A percentile compares a stretch with the other conserved stretches of the same genome.
These are phyloP conservation scores for Parastagonospora nodorum DNA, from an alignment of 2,329 filamentous ascomycete species.

Conservation along the genomic window DNA sequence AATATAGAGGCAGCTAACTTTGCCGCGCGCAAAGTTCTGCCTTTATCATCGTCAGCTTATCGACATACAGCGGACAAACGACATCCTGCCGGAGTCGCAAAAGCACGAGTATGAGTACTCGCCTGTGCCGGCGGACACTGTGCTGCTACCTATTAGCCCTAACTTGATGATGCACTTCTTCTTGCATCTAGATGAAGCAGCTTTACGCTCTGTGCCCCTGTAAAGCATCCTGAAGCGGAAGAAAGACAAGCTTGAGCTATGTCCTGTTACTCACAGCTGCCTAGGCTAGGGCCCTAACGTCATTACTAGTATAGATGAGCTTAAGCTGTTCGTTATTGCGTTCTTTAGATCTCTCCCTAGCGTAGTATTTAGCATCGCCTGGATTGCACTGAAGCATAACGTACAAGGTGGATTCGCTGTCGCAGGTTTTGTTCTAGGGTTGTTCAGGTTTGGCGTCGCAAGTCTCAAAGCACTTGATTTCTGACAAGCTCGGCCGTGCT, in stretches of 20 bases:
- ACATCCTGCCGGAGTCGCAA: neutral
- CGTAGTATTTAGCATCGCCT: neutral
- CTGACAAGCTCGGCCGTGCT: too few relatives aligned
- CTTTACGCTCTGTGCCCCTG: neutral
- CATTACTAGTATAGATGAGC: neutral
- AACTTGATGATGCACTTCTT: neutral
- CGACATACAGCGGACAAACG: neutral
- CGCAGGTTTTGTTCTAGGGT: neutral
- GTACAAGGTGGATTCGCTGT: neutral
- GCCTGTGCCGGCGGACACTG: neutral
- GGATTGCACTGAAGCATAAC: neutral
- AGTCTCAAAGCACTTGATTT: too few relatives aligned
- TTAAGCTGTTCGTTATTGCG: neutral
- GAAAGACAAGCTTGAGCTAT: neutral
- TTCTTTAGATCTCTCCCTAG: neutral
- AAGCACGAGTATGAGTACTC: neutral
- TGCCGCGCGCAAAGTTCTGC: too few relatives aligned
- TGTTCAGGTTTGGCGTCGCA: too few relatives aligned
- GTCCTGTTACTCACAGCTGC: neutral
- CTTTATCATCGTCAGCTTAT: neutral
- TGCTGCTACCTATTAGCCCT: neutral
- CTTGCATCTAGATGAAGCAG: neutral
- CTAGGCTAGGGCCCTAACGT: neutral
- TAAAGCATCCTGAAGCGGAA: neutral
- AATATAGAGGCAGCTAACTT: too few relatives aligned